Evolutionary conservation across 192 early-diverging fungal species (phyloP).

Genomic region (Spizellomyces sp.): DNA sequence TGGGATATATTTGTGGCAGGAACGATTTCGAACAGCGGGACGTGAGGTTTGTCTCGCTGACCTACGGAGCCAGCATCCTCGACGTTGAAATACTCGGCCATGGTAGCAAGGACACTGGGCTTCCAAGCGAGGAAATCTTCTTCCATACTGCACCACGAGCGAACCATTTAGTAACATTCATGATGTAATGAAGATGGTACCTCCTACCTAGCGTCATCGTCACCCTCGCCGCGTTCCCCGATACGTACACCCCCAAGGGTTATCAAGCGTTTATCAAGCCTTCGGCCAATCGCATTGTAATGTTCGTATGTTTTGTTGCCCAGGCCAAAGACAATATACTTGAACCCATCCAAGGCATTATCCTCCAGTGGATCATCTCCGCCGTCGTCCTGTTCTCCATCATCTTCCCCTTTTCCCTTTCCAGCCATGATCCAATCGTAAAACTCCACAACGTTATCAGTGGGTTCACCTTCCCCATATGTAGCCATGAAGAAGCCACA

Average conservation of each 20-base stretch:
- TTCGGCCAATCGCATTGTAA: conserved; percentile 83
- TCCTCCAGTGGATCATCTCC: conserved; percentile 48
- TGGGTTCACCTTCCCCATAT: conserved; percentile 97
- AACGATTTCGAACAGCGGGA: conserved; percentile 46
- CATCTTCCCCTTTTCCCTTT: conserved; percentile 69
- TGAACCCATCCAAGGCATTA: conserved; percentile 53
- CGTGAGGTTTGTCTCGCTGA: conserved; percentile 42
- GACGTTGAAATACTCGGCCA: conserved; percentile 71
- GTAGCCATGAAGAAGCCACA: conserved; percentile 95
- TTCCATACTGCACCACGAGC: conserved; percentile 67
- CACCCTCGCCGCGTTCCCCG: conserved; percentile 87
- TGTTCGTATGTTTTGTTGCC: conserved; percentile 91
- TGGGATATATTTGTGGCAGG: conserved; percentile 28
- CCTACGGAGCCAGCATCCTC: conserved; percentile 38
- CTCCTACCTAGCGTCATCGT: conserved; percentile 79
- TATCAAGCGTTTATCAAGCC: conserved; percentile 67
- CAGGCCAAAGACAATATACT: conserved; percentile 78
- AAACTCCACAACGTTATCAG: conserved; percentile 95
- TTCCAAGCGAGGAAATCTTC: conserved; percentile 98
- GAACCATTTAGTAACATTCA: conserved; percentile 14
- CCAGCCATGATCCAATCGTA: conserved; percentile 83
- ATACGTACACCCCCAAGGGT: conserved; percentile 76
- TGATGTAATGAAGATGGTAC: conserved; percentile 8
- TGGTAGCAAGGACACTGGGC: conserved; percentile 76
- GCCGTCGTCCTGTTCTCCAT: conserved; percentile 60